phyloP scores from a whole-genome alignment of 164 flowering plant genomes.

The Vitis labrusca region DNA sequence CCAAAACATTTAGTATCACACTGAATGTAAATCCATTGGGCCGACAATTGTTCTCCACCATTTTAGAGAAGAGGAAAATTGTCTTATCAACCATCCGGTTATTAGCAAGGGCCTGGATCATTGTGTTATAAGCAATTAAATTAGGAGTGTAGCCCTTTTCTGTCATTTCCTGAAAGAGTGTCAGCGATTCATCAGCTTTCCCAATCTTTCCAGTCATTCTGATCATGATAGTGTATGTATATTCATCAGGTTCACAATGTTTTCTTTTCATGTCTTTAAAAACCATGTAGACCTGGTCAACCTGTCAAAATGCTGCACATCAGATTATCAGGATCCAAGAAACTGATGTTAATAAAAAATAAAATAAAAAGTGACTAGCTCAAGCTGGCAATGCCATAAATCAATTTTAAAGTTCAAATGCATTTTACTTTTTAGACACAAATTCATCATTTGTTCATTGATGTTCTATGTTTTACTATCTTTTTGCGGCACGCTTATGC shows the following conservation, averaged over 20 bases:
- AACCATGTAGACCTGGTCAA: slow-evolving; percentile 66
- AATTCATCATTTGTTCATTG: too few species aligned
- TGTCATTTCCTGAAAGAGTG: slow-evolving; percentile 79
- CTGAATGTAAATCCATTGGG: slow-evolving; percentile 93
- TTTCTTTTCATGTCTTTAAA: slow-evolving; percentile 78
- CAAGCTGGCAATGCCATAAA: too few species aligned
- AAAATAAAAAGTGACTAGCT: neutral
- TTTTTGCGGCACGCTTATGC: too few species aligned
- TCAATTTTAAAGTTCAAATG: too few species aligned
- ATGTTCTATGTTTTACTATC: too few species aligned
- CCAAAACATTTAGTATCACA: slow-evolving; percentile 59
- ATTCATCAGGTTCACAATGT: slow-evolving; percentile 83
- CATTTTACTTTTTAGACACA: too few species aligned
- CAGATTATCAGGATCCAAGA: slow-evolving; percentile 35
- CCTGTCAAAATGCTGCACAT: slow-evolving; percentile 60
- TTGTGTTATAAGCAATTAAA: slow-evolving; percentile 74
- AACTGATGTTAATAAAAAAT: neutral
- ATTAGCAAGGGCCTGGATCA: slow-evolving; percentile 72
- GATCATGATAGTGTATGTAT: slow-evolving; percentile 82
- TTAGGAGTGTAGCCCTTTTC: slow-evolving; percentile 56
- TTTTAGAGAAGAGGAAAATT: slow-evolving; percentile 63
- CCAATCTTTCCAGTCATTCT: slow-evolving; percentile 74
- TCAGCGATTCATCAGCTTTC: slow-evolving; percentile 59
- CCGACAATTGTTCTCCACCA: slow-evolving; percentile 73
- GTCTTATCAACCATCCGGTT: slow-evolving; percentile 67